Conservation (phyloP, 768 basidiomycete genomes). For the Daedaleopsis sinensis region DNA sequence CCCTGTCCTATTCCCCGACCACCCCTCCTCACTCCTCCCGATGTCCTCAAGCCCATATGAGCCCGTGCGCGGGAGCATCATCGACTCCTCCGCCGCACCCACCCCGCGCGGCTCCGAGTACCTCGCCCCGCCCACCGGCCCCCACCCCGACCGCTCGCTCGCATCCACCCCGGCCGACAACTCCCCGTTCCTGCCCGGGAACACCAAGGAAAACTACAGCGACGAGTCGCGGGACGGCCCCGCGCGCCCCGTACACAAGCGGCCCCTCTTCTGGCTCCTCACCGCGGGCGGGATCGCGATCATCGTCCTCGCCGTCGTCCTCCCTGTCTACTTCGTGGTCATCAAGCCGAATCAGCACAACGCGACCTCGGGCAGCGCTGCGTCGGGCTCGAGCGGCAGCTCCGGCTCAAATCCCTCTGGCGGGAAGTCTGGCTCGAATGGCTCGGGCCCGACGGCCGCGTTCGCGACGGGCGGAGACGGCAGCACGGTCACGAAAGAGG, state of each 20-base stretch:
- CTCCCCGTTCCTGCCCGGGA: slow-evolving; percentile 6
- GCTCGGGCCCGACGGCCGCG: slow-evolving; percentile 7
- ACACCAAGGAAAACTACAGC: slow-evolving; percentile 12
- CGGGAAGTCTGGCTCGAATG: neutral
- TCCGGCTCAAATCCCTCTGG: neutral
- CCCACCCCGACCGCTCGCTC: slow-evolving; percentile 11
- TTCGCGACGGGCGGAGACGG: slow-evolving; percentile 66
- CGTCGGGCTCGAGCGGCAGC: slow-evolving; percentile 3
- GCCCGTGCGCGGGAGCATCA: neutral
- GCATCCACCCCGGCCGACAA: slow-evolving; percentile 17
- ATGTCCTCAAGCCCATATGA: neutral
- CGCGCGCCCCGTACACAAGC: slow-evolving; percentile 24
- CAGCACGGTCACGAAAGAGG: slow-evolving; percentile 59
- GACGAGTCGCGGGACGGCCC: neutral
- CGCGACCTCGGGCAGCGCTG: slow-evolving; percentile 5
- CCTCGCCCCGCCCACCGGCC: neutral
- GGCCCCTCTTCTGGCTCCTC: slow-evolving; percentile 25
- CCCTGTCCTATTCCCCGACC: neutral
- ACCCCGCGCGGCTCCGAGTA: slow-evolving; percentile 3
- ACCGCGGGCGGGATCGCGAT: slow-evolving; percentile 21
- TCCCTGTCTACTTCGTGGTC: slow-evolving; percentile 33
- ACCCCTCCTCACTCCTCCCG: neutral
- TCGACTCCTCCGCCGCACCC: slow-evolving; percentile 8
- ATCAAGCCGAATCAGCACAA: slow-evolving; percentile 23
- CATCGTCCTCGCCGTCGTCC: slow-evolving; percentile 31